Conservation (phyloP, 768 basidiomycete genomes). For the Cubamyces sp. region DNA sequence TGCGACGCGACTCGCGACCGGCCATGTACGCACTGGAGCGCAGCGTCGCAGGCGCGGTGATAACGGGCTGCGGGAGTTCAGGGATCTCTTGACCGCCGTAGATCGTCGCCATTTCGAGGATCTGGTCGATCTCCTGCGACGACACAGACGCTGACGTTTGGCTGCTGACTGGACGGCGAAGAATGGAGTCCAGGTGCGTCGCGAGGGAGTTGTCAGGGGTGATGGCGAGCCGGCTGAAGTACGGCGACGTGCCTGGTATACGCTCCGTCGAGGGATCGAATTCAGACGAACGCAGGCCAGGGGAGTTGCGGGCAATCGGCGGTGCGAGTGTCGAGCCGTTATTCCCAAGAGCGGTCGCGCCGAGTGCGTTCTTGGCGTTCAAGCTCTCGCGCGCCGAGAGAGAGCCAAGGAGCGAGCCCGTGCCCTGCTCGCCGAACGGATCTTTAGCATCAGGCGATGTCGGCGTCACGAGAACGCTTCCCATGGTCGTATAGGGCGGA, state of each 20-base stretch:
- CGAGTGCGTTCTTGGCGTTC: background rate
- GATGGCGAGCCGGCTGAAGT: slow-evolving; percentile 17
- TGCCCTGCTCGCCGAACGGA: slow-evolving; percentile 18
- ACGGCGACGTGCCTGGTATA: slow-evolving; percentile 19
- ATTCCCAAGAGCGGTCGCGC: slow-evolving; percentile 19
- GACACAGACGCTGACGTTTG: slow-evolving; percentile 13
- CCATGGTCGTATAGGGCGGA: slow-evolving; percentile 23
- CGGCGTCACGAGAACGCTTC: slow-evolving; percentile 18
- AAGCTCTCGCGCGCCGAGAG: slow-evolving; percentile 23
- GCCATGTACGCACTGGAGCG: slow-evolving; percentile 29
- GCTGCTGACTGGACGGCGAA: background rate
- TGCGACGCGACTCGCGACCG: slow-evolving; percentile 20
- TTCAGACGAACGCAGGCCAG: slow-evolving; percentile 13
- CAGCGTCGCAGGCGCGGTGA: slow-evolving; percentile 21
- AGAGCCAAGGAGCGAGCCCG: slow-evolving; percentile 17
- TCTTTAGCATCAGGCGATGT: slow-evolving; percentile 19
- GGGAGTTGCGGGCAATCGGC: background rate
- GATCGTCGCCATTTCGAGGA: slow-evolving; percentile 55
- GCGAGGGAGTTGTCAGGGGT: slow-evolving; percentile 23
- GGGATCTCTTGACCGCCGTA: slow-evolving; percentile 30
- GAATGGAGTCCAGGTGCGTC: background rate
- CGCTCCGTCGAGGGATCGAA: slow-evolving; percentile 7
- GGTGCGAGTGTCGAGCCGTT: slow-evolving; percentile 5
- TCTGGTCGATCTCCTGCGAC: slow-evolving; percentile 50
- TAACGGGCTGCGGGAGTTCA: slow-evolving; percentile 15